These are phyloP conservation scores for Colletotrichum kahawae DNA, from an alignment of 2,329 filamentous ascomycete species.

Conservation along the genomic window DNA sequence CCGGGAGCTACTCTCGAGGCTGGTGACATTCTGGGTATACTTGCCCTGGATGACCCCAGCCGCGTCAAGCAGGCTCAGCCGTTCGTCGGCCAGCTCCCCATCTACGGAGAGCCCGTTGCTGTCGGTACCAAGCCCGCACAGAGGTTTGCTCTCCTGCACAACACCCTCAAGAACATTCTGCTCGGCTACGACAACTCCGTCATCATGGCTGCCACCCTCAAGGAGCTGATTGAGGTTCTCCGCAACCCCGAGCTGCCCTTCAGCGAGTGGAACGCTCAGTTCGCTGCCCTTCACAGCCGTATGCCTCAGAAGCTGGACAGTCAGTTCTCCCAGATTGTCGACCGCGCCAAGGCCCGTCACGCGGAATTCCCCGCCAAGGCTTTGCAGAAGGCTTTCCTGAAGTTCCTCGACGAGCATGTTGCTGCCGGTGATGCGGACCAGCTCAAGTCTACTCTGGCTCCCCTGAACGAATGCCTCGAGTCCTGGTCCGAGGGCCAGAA, in stretches of 20 bases:
- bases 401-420: constrained; percentile 89
- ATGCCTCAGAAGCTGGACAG: constrained; percentile 94
- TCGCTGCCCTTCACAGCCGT: constrained; percentile 93
- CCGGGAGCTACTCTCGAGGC: constrained; percentile 97
- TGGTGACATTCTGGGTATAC: constrained; percentile 97
- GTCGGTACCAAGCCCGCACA: constrained; percentile 92
- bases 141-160: constrained; percentile 78
- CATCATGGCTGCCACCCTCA: constrained; percentile 87
- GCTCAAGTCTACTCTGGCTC: constrained; percentile 74
- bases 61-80: constrained; percentile 96
- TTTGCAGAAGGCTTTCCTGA: constrained; percentile 80
- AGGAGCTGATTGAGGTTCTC: constrained; percentile 88
- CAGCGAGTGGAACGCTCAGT: constrained; percentile 95
- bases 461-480: constrained; percentile 78
- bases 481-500: constrained; percentile 89
- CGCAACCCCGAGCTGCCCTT: constrained; percentile 91
- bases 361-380: constrained; percentile 92
- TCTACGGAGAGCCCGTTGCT: constrained; percentile 84
- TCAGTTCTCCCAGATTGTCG: constrained; percentile 83
- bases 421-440: constrained; percentile 73
- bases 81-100: constrained; percentile 89
- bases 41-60: constrained; percentile 92
- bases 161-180: constrained; percentile 85
- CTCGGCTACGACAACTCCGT: constrained; percentile 96
- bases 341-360: constrained; percentile 78